Evolutionary conservation across 495 filamentous ascomycete species (phyloP).

Genomic region (Hyaloscypha variabilis): DNA sequence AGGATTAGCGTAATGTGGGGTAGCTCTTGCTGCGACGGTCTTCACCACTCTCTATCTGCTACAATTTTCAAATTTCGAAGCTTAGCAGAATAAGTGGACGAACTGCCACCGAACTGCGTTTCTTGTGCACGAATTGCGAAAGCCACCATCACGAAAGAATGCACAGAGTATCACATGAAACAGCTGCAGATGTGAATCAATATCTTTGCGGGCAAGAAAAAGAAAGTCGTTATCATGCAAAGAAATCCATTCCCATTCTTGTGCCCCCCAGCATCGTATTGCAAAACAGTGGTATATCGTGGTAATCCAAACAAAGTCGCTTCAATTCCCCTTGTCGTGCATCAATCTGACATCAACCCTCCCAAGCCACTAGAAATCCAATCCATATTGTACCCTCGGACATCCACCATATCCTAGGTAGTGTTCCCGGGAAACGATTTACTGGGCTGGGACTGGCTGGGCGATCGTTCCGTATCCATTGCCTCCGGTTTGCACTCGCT

Average conservation of each 20-base stretch:
- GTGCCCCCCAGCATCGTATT: neutral
- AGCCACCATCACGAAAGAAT: neutral
- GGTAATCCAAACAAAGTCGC: slow-evolving; percentile 3
- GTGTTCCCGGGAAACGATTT: neutral
- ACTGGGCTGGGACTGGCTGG: slow-evolving; percentile 27
- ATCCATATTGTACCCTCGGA: too few relatives aligned
- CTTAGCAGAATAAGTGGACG: neutral
- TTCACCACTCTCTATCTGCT: too few relatives aligned
- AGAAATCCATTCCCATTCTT: neutral
- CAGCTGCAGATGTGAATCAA: neutral
- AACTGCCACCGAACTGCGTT: neutral
- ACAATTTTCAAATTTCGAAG: neutral
- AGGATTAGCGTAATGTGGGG: slow-evolving; percentile 6
- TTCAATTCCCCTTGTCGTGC: neutral
- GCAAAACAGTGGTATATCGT: neutral
- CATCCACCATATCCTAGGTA: too few relatives aligned
- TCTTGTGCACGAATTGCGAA: neutral
- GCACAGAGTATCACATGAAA: neutral
- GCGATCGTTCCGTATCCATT: slow-evolving; percentile 36
- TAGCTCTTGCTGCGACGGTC: neutral
- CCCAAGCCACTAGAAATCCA: too few relatives aligned
- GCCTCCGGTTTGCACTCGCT: slow-evolving; percentile 74
- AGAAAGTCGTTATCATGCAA: neutral
- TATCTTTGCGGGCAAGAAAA: neutral
- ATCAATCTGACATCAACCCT: neutral